A percentile compares a stretch with the other conserved stretches of the same genome.
Conservation (phyloP, 2,329 filamentous ascomycete genomes). For the Colletotrichum sp. region DNA sequence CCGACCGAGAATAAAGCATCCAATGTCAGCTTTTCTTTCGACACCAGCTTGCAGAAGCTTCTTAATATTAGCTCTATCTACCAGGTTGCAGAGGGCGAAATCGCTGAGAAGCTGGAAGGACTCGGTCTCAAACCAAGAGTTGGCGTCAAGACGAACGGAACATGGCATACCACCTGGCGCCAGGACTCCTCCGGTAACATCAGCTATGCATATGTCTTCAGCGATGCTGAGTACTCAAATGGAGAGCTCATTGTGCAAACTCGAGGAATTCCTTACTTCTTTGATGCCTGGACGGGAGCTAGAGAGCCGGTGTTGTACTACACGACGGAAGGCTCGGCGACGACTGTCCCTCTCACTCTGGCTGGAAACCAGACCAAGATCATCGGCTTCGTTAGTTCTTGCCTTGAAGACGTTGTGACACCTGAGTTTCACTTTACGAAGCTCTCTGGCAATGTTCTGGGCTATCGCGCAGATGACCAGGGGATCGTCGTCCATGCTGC, state of each 20-base stretch:
- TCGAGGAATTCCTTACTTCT: background rate
- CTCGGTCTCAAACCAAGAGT: background rate
- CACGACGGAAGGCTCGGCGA: background rate
- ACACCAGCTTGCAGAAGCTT: background rate
- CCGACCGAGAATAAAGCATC: background rate
- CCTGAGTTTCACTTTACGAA: background rate
- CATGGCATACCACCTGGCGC: conserved; percentile 7
- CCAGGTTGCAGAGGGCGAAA: background rate
- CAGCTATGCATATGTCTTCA: conserved; percentile 4
- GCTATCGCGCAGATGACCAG: background rate
- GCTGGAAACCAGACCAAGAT: conserved; percentile 7
- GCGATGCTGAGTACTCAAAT: background rate
- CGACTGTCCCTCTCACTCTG: background rate
- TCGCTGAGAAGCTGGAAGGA: background rate
- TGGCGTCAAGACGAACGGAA: background rate
- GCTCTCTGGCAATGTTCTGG: background rate
- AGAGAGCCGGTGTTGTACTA: background rate
- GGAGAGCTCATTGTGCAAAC: background rate
- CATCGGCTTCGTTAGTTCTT: background rate
- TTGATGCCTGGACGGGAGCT: conserved; percentile 7
- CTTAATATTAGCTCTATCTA: background rate
- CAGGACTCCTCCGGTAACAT: background rate
- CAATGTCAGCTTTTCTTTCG: background rate
- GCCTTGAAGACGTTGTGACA: background rate
- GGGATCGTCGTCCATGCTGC: background rate